Evolutionary conservation across 257 asterid species (phyloP).

Genomic region (Gentiana dahurica): DNA sequence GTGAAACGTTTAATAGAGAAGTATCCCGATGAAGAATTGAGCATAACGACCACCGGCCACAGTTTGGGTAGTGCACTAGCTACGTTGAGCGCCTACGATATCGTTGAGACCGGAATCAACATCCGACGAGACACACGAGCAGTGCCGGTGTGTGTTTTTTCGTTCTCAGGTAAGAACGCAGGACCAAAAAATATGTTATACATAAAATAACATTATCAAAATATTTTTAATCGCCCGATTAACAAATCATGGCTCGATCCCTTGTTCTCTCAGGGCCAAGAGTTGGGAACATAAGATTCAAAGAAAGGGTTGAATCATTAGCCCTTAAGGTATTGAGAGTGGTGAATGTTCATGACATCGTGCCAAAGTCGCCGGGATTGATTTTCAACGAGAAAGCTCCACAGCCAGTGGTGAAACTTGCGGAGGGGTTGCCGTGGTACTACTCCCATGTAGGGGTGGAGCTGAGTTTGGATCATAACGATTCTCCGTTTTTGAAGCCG

Average conservation of each 20-base stretch:
- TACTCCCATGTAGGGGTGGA: conserved; percentile 47
- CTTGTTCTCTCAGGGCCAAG: conserved; percentile 26
- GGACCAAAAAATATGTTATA: too few species aligned
- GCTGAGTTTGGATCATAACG: conserved; percentile 32
- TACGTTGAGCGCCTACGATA: conserved; percentile 22
- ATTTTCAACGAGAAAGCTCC: conserved; percentile 30
- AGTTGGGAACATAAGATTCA: conserved; percentile 43
- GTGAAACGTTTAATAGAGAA: conserved; percentile 14
- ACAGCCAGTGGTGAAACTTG: conserved; percentile 14
- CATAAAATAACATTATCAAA: too few species aligned
- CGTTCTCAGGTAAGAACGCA: conserved; percentile 14
- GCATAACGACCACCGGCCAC: conserved; percentile 22
- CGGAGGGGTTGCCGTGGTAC: conserved; percentile 37
- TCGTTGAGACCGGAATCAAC: conserved; percentile 15
- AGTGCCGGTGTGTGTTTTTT: conserved; percentile 24
- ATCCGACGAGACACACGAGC: conserved; percentile 5
- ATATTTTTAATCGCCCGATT: too few species aligned
- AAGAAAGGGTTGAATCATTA: conserved; percentile 21
- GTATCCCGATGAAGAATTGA: conserved; percentile 16
- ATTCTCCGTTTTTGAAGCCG: conserved; percentile 34
- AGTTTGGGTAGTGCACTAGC: conserved; percentile 22
- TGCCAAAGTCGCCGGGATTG: conserved; percentile 40
- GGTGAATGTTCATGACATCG: conserved; percentile 38
- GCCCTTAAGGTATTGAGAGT: conserved; percentile 43
- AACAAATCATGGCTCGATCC: too few species aligned